Evolutionary conservation across 768 basidiomycete species (phyloP), one percentile per base, ranked within the genome.

Genomic region (Collybia mongolica): DNA sequence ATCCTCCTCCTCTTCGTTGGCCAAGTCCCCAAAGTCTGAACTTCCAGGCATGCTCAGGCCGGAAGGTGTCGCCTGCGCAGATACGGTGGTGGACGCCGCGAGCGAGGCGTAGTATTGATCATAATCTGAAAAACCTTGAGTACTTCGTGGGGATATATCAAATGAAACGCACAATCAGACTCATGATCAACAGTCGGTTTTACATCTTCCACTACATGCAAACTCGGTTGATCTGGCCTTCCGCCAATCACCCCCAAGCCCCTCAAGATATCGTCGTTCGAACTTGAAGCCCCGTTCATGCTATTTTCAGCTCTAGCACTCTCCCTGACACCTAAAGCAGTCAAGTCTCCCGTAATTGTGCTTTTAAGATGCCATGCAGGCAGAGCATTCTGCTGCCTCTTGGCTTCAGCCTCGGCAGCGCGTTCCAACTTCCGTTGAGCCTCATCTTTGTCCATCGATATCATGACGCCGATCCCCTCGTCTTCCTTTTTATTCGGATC

Each of bases 331-430:
- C 93, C 93, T 36, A 95, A 75, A 18, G 91, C 88, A 0, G 96
- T 97, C 53, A 93, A 72, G 57, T 95, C 89, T 7, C 94, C 93
- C 3, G 93, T 86, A 53, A 99, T 93, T 2, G 97, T 99, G 63
- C 93, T 95, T 68, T 92, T 90, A 58, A 94, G 79, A 72, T 97
- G 92, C 97, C 97, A 99, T 11, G 88, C 76, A 1, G 97, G 97
- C 39, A 99, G 73, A 0, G 85, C 82, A 63, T 98, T 98, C 72
- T 98, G 94, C 63, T 87, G 82, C 51, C 92, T 72, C 69, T 94
- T 94, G 48, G 86, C 81, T 50, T 89, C 89, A 1, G 89, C 88
- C 65, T 94, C 84, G 18, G 81, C 83, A 57, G 90, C 90, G 47
- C 89, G 76, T 64, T 92, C 88, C 60, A 76, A 71, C 52, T 81